Conservation (phyloP, 139 green algal species). For the Volvox reticuliferus region DNA sequence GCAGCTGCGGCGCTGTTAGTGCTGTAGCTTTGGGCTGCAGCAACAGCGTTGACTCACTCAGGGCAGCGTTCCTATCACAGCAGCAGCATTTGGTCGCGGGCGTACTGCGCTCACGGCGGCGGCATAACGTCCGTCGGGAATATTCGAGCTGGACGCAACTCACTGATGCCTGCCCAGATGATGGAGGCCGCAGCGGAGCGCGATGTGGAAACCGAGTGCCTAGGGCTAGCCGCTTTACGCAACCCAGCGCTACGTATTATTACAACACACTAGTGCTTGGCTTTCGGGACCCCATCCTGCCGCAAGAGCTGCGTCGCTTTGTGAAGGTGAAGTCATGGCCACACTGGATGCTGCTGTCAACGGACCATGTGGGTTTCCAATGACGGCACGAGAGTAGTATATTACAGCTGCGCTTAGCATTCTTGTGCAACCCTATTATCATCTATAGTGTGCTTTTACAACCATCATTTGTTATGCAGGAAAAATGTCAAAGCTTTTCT, state of each 20-base stretch:
- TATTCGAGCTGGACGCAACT: background rate
- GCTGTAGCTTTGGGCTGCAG: background rate
- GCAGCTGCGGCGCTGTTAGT: background rate
- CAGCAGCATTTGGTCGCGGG: background rate
- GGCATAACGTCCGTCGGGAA: background rate
- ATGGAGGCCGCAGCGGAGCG: background rate
- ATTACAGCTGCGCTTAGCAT: too few relatives aligned
- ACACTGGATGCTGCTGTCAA: background rate
- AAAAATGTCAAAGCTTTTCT: too few relatives aligned
- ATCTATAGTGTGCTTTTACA: too few relatives aligned
- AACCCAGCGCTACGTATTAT: slow-evolving; percentile 34
- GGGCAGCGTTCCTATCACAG: background rate
- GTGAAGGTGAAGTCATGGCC: slow-evolving; percentile 47
- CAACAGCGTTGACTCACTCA: background rate
- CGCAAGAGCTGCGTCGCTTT: slow-evolving; percentile 48
- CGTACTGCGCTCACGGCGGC: background rate
- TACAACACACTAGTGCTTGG: slow-evolving; percentile 52
- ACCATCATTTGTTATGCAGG: too few relatives aligned
- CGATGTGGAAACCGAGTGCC: background rate
- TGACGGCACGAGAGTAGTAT: too few relatives aligned
- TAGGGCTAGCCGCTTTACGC: slow-evolving; percentile 37
- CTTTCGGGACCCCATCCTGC: slow-evolving; percentile 60
- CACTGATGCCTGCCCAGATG: background rate
- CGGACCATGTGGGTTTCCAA: too few relatives aligned
- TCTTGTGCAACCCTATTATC: too few relatives aligned